Conservation (phyloP, 2,329 filamentous ascomycete genomes). For the Akanthomyces muscarius region DNA sequence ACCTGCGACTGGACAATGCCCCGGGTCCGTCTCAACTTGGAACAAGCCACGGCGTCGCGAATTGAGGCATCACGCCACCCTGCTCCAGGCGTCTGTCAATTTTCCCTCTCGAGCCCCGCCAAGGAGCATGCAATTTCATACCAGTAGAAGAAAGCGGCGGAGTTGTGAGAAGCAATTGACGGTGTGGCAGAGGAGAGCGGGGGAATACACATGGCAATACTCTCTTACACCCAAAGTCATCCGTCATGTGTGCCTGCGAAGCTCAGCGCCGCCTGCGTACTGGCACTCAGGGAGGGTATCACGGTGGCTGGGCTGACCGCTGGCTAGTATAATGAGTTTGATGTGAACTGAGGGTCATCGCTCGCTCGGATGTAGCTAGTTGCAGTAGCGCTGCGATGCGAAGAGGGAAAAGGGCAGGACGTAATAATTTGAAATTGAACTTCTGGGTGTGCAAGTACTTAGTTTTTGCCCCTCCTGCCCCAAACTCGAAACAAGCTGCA, state of each 20-base stretch:
- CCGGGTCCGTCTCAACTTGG: constrained; percentile 16
- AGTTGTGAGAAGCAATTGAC: neutral
- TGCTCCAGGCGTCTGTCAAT: neutral
- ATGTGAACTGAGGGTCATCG: neutral
- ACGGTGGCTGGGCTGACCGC: neutral
- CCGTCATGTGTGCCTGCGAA: neutral
- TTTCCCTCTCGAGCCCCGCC: neutral
- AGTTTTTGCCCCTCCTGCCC: constrained; percentile 4
- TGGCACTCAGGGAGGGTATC: neutral
- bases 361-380: neutral
- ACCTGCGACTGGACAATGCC: constrained; percentile 9
- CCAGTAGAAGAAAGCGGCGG: neutral
- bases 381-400: neutral
- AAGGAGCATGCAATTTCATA: neutral
- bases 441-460: neutral
- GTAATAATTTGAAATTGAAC: neutral
- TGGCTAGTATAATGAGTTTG: neutral
- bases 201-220: neutral
- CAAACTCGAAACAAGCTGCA: constrained; percentile 10
- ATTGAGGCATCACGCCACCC: constrained; percentile 8
- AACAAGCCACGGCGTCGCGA: constrained; percentile 14
- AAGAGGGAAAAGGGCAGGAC: neutral
- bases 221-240: neutral
- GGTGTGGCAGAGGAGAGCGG: neutral
- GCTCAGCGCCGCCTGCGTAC: neutral